A percentile compares a stretch with the other conserved stretches of the same genome.
Conservation (phyloP, 169 alveolate genomes). For the Pseudocohnilembus persalinus region DNA sequence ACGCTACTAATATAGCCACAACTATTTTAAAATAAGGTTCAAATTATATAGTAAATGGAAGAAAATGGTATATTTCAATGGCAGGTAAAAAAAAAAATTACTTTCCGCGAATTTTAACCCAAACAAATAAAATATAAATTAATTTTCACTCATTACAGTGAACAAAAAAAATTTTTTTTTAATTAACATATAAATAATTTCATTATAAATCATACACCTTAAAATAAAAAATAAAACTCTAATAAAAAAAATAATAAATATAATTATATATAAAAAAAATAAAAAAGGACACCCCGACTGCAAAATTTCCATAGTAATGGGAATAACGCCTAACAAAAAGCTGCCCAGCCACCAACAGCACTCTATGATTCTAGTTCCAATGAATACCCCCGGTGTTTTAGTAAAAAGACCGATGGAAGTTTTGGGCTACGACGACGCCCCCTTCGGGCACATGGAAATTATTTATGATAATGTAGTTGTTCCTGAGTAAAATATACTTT, state of each 20-base stretch:
- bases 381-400: slow-evolving; percentile 59
- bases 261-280: no score
- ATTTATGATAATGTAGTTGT: slow-evolving; percentile 53
- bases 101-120: no score
- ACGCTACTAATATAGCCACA: slow-evolving; percentile 61
- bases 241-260: no score
- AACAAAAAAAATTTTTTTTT: no score
- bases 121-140: no score
- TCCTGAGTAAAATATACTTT: slow-evolving; percentile 43
- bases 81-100: slow-evolving; percentile 36
- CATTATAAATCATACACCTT: no score
- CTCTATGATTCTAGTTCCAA: slow-evolving; percentile 60
- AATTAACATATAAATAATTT: no score
- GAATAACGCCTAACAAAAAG: slow-evolving; percentile 31
- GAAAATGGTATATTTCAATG: slow-evolving; percentile 65
- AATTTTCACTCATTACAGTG: no score
- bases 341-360: slow-evolving; percentile 44
- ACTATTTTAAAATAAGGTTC: slow-evolving; percentile 30
- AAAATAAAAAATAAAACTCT: no score
- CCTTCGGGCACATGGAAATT: slow-evolving; percentile 67
- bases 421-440: slow-evolving; percentile 64
- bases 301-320: slow-evolving; percentile 51
- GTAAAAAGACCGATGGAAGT: slow-evolving; percentile 61
- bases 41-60: slow-evolving; percentile 63
- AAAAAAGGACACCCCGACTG: slow-evolving; percentile 48